Base-by-base conservation (phyloP, 345 rosid genomes). In the Populus alba region DNA sequence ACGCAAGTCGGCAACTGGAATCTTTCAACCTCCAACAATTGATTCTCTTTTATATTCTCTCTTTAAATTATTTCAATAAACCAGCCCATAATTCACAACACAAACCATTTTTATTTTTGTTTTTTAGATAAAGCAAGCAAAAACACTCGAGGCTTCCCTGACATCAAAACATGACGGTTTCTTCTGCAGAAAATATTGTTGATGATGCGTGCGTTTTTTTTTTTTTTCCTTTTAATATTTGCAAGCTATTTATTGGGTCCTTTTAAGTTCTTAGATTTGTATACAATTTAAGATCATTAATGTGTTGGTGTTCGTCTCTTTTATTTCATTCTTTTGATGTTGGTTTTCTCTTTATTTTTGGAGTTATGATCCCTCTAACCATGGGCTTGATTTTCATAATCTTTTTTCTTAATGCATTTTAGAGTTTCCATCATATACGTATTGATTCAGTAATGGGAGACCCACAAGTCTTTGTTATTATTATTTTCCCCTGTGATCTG, bases 181-280 rank as follows among this genome's bases (percentile, higher is more conserved):
- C 78, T 76, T 66, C 71, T 29, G 41, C 29, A 7, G 78, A 33
- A 45, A 75, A 47, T 20, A 18, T 59, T 1, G 59, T 29, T 3
- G 79, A 37, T 11, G 79, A 67, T 68, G 15, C 67, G 79, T 76
- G 73, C 38, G 79, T 76, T 53, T 20, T 11, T 16, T 4, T 29
- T 31, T 22, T 4, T 29, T n/a, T 17, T 35, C 17, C 0, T 6
- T 66, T 49, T 15, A 25, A 29, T n/a, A 9, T 73, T 57, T 11
- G 7, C 23, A 4, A 5, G 47, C 45, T 29, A 18, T 23, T 74
- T 7, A 49, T 7, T 51, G 73, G 63, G 65, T 67, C 51, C 68
- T n/a, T 12, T 68, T 67, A 22, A 5, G 2, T 33, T 33, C 6
- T 62, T 63, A 5, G 23, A 12, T 37, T 31, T 55, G 17, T 22